These are phyloP conservation scores for Boechera divaricarpa DNA, from an alignment of 345 rosid genomes.

Conservation along the genomic window DNA sequence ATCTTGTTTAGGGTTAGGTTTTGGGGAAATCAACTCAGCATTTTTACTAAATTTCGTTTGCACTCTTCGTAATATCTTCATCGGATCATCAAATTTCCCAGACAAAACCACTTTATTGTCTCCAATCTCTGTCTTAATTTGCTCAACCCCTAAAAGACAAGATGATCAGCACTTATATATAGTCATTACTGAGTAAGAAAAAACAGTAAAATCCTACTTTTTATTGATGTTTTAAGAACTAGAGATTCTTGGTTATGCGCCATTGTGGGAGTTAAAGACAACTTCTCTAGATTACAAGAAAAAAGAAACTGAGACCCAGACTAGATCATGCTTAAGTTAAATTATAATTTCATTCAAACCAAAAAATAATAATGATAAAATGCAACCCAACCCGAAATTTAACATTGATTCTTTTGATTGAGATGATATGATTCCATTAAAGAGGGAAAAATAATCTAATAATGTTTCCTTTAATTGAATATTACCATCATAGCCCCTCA, in stretches of 20 bases:
- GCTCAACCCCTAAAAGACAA: constrained; percentile 57
- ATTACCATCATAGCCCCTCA: constrained; percentile 63
- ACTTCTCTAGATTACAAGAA: not conserved
- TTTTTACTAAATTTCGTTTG: constrained; percentile 57
- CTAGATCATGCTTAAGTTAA: not conserved
- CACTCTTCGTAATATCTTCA: constrained; percentile 54
- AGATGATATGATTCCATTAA: not conserved
- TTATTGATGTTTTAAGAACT: constrained; percentile 2
- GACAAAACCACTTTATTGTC: constrained; percentile 53
- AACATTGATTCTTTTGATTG: not conserved
- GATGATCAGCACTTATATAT: not conserved
- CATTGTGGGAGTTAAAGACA: not conserved
- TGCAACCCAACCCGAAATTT: not conserved
- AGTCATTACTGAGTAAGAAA: not conserved
- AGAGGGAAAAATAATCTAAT: not conserved
- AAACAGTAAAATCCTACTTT: not conserved
- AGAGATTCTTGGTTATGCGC: not conserved
- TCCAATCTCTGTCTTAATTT: constrained; percentile 47
- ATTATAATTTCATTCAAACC: not conserved
- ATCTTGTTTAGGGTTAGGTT: constrained; percentile 37
- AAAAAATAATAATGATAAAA: too few species aligned
- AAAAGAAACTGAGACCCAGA: not conserved
- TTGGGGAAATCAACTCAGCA: constrained; percentile 62
- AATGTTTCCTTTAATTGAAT: not conserved
- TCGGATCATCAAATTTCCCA: constrained; percentile 59